These are phyloP conservation scores for Linderniella brevidens DNA, from an alignment of 257 asterid species.

Conservation along the genomic window DNA sequence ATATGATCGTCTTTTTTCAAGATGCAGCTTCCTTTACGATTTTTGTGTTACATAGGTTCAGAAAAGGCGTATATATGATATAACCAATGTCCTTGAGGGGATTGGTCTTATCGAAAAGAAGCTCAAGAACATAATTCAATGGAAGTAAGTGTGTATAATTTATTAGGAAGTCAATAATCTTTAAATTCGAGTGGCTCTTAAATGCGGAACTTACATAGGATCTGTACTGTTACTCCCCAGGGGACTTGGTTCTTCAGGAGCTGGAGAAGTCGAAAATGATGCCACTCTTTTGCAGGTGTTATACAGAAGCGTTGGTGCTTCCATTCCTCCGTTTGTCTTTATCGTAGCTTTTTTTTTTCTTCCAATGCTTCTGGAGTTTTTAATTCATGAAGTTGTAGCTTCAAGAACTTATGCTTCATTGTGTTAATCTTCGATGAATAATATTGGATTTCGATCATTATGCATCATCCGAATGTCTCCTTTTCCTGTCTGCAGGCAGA, in stretches of 20 bases:
- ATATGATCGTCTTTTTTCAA: no score
- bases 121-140: constrained; percentile 59
- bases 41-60: constrained; percentile 22
- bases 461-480: constrained; percentile 4
- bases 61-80: constrained; percentile 75
- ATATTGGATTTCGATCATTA: no score
- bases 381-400: neutral
- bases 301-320: neutral
- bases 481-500: constrained; percentile 30
- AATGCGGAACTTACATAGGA: constrained; percentile 5
- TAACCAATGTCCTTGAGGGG: constrained; percentile 94
- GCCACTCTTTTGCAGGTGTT: constrained; percentile 64
- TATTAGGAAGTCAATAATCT: no score
- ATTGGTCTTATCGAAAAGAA: constrained; percentile 93
- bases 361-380: no score
- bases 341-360: neutral
- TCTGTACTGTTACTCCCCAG: constrained; percentile 19
- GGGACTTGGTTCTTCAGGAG: constrained; percentile 60
- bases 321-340: no score
- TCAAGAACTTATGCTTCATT: no score
- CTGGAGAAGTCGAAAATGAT: constrained; percentile 62
- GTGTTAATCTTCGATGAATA: no score
- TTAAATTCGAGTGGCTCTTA: no score
- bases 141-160: constrained; percentile 34
- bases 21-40: no score